Base-by-base conservation (phyloP, 2,329 filamentous ascomycete genomes). In the Xylariaceae sp. region DNA sequence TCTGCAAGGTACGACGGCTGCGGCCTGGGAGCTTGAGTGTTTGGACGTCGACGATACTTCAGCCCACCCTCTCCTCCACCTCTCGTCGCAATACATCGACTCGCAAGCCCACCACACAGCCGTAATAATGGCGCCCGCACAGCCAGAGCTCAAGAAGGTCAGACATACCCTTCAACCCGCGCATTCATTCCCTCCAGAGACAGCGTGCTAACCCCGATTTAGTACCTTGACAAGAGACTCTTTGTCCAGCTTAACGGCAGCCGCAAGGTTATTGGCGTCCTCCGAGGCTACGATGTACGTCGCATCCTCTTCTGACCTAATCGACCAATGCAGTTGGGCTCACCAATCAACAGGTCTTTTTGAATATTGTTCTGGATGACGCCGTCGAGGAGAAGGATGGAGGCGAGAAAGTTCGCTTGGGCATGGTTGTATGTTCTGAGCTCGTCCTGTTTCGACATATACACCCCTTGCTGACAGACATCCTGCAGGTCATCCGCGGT, bases 201-300 rank as follows among this genome's bases (percentile, higher is more conserved):
- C 28, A 50, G 54, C 60, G 39, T 60, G 47, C 48, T 45, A 46
- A 42, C 34, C 57, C 51, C 17, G 22, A 14, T 47, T 45, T 66
- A 99, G 94, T 99, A 99, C 75, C 91, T 99, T 75, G 94, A 99
- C 81, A 99, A 99, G 84, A 84, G 93, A 75, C 83, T 99, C 69
- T 96, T 97, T 73, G 91, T 97, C 62, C 93, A 99, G 74, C 79
- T 99, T 49, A 99, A 99, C 74, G 94, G 94, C 68, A 96, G 92
- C 73, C 89, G 94, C 71, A 97, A 96, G 75, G 93, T 99, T 57
- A 90, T 96, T 71, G 94, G 95, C 50, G 83, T 96, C 47, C 82
- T 99, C 53, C 87, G 94, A 60, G 94, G 94, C 54, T 99, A 97
- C 73, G 94, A 99, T 84, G 94, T 97, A 76, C 60, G 87, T 66